Evolutionary conservation across 139 green algal species (phyloP).

Genomic region (Eudorina sp.): DNA sequence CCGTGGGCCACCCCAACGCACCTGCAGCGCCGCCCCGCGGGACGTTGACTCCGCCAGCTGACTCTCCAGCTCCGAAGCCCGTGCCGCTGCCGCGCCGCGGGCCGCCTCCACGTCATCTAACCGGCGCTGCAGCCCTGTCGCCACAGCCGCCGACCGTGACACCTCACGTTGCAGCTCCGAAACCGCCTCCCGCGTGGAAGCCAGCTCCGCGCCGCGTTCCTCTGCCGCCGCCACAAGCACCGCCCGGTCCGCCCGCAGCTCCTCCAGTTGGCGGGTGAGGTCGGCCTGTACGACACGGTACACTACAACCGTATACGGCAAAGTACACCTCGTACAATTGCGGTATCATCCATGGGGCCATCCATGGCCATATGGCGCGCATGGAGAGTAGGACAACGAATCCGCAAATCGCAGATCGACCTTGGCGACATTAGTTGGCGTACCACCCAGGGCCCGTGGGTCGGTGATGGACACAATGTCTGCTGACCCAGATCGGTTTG

Average conservation of each 20-base stretch:
- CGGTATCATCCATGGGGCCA: too few relatives aligned
- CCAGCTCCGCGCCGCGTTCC: constrained; percentile 39
- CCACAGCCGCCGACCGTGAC: constrained; percentile 1
- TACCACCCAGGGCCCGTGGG: too few relatives aligned
- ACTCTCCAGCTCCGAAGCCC: constrained; percentile 7
- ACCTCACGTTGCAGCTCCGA: constrained; percentile 19
- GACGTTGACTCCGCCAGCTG: background rate
- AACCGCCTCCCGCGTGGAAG: constrained; percentile 14
- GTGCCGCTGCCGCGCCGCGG: background rate
- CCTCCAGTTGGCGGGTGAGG: background rate
- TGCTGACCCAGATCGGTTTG: too few relatives aligned
- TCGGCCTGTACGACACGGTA: background rate
- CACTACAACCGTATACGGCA: too few relatives aligned
- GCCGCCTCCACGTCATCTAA: constrained; percentile 9
- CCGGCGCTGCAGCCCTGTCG: constrained; percentile 10
- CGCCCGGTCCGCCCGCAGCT: background rate
- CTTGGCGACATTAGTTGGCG: too few relatives aligned
- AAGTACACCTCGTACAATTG: too few relatives aligned
- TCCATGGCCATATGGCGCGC: too few relatives aligned
- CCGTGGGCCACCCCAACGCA: background rate
- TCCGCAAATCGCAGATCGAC: too few relatives aligned
- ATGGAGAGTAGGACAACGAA: too few relatives aligned
- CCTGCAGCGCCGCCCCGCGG: background rate
- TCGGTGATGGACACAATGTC: too few relatives aligned
- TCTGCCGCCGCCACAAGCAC: constrained; percentile 25